Base-by-base conservation (phyloP, 805 yeast species). In the Debaryomyces prosopidis region DNA sequence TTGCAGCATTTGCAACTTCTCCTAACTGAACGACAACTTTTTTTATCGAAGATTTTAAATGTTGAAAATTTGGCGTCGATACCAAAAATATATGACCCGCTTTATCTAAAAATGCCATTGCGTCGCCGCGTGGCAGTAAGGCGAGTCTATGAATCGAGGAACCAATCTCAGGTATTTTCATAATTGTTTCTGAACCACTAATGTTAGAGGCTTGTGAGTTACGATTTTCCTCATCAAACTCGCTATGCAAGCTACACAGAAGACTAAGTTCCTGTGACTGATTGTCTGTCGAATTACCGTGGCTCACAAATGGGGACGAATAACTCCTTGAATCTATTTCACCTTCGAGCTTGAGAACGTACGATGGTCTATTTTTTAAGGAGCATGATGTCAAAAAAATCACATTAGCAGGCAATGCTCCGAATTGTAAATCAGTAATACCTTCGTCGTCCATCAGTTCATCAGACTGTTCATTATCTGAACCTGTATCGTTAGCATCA, bases 101-200 rank as follows among this genome's bases (percentile, higher is more conserved):
- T 48, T 87, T 80, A 58, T 87, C 94, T 16, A 90, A 65, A 53
- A 87, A 85, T 2, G 92, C 96, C 23, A 89, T 74, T 0, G 94
- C 85, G 59, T 90, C 96, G 26, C 94, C 91, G 17, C 96, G 71
- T 1, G 97, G 96, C 2, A 95, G 87, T 0, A 87, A 76, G 17
- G 84, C 82, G 45, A 85, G 80, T 37, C 75, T 73, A 60, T 91
- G 96, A 46, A 90, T 86, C 5, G 81, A 73, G 2, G 87, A 79
- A 0, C 98, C 97, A 12, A 91, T 77, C 55, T 91, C 96, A 44
- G 85, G 87, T 12, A 90, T 69, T 52, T 84, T 77, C 59, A 84
- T 65, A 10, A 69, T 42, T 8, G 62, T 49, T 40, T 67, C 73
- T 1, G 68, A 56, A 17, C 67, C 60, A 33, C 57, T 62, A 16